Percentiles rank a stretch among this genome's conserved stretches.
Conservation (phyloP, 805 yeast genomes). For the Nakazawaea siamensis region DNA sequence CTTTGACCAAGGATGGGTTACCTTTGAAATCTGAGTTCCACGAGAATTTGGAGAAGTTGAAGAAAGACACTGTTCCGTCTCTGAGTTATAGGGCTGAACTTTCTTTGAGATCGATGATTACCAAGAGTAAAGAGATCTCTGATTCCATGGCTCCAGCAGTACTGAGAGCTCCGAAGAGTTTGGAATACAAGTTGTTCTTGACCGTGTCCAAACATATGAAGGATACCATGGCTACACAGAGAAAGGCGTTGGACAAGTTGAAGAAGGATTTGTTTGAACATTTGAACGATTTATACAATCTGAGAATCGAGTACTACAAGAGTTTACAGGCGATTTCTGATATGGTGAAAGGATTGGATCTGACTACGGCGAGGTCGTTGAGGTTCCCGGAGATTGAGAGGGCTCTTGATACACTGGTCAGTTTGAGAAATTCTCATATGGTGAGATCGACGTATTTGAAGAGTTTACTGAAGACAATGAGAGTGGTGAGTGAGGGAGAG, state of each 20-base stretch:
- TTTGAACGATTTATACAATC: constrained; percentile 62
- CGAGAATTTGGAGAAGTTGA: constrained; percentile 20
- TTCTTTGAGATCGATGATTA: constrained; percentile 27
- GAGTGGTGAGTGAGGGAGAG: constrained; percentile 14
- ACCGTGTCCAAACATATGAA: constrained; percentile 16
- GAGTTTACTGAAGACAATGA: constrained; percentile 14
- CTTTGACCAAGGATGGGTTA: too few species aligned
- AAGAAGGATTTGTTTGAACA: constrained; percentile 41
- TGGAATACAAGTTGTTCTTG: constrained; percentile 15
- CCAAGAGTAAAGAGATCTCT: constrained; percentile 22
- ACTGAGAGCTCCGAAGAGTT: constrained; percentile 10
- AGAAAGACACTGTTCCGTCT: constrained; percentile 21
- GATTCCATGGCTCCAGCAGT: constrained; percentile 19
- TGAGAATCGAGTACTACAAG: constrained; percentile 74
- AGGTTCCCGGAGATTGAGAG: background rate
- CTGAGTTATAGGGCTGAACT: constrained; percentile 24
- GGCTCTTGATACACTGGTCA: too few species aligned
- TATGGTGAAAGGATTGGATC: constrained; percentile 49
- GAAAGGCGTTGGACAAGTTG: constrained; percentile 28
- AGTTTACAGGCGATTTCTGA: constrained; percentile 85
- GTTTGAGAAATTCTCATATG: background rate
- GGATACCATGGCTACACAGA: constrained; percentile 33
- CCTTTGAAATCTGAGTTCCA: constrained; percentile 25
- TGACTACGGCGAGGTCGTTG: constrained; percentile 13
- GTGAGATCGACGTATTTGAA: constrained; percentile 13